Evolutionary conservation across 768 basidiomycete genomes (phyloP).

Genomic region (Mycena indigotica): DNA sequence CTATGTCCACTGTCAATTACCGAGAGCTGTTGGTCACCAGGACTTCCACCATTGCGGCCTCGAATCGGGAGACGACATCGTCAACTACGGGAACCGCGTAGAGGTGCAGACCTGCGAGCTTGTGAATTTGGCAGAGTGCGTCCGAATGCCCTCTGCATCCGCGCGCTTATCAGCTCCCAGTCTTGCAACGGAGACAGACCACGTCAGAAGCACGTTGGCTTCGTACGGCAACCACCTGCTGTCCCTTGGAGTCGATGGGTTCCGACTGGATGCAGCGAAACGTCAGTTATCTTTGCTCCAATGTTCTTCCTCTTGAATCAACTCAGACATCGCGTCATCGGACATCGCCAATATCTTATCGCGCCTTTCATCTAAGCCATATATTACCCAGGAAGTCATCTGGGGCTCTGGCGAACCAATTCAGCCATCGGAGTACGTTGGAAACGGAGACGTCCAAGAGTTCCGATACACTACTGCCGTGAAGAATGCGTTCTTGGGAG

Average conservation of each 20-base stretch:
- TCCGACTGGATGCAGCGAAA: constrained; percentile 68
- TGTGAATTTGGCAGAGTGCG: constrained; percentile 54
- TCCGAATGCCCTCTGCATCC: no score
- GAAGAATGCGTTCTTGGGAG: constrained; percentile 51
- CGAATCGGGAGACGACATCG: constrained; percentile 53
- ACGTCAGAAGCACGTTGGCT: constrained; percentile 58
- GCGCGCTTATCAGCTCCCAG: no score
- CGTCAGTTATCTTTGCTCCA: constrained; percentile 36
- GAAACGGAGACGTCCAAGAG: constrained; percentile 66
- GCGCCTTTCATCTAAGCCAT: constrained; percentile 44
- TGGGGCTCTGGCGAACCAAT: constrained; percentile 51
- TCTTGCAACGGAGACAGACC: constrained; percentile 60
- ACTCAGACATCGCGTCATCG: constrained; percentile 52
- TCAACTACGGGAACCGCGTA: constrained; percentile 50
- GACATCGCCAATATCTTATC: constrained; percentile 59
- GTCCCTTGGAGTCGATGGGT: constrained; percentile 62
- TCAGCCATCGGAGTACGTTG: constrained; percentile 57
- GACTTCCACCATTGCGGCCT: constrained; percentile 70
- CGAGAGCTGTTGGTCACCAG: constrained; percentile 20
- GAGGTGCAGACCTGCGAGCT: constrained; percentile 65
- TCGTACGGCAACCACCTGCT: constrained; percentile 61
- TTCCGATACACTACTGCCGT: constrained; percentile 64
- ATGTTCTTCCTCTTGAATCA: not conserved
- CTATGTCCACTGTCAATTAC: constrained; percentile 3
- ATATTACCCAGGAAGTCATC: constrained; percentile 69